These are phyloP conservation scores for Coniochaeta hoffmannii DNA, from an alignment of 2,329 filamentous ascomycete species.

Conservation along the genomic window DNA sequence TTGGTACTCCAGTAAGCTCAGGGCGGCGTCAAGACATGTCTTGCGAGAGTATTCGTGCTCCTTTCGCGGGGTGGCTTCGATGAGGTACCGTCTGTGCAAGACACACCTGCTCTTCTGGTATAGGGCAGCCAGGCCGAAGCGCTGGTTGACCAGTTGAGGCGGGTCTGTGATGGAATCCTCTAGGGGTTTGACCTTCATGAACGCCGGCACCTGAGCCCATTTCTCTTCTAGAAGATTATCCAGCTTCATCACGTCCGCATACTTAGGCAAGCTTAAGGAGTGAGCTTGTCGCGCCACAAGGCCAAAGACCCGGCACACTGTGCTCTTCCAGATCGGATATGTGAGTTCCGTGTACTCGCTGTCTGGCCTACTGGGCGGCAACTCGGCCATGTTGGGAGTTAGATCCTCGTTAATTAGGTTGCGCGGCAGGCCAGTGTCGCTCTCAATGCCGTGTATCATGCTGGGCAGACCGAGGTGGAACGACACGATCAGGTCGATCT, in stretches of 20 bases:
- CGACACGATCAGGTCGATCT: constrained; percentile 57
- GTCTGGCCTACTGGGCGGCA: constrained; percentile 50
- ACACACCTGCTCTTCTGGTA: constrained; percentile 50
- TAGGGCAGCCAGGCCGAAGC: constrained; percentile 43
- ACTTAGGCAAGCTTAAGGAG: constrained; percentile 36
- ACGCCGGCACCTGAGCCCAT: constrained; percentile 37
- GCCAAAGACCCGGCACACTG: constrained; percentile 39
- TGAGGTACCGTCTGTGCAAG: constrained; percentile 45
- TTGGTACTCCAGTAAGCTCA: constrained; percentile 41
- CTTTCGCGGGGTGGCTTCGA: constrained; percentile 29
- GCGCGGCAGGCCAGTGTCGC: constrained; percentile 52
- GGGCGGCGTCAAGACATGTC: constrained; percentile 41
- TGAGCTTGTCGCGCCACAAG: constrained; percentile 44
- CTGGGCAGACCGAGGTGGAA: constrained; percentile 62
- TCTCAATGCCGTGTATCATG: constrained; percentile 57
- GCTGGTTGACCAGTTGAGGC: constrained; percentile 39
- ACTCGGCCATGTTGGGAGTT: constrained; percentile 40
- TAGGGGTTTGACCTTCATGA: constrained; percentile 40
- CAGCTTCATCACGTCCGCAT: constrained; percentile 40
- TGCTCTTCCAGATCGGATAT: constrained; percentile 45
- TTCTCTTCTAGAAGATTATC: constrained; percentile 37
- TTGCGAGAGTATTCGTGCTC: constrained; percentile 46
- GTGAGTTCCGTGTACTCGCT: constrained; percentile 52
- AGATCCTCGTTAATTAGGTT: constrained; percentile 63
- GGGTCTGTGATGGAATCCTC: constrained; percentile 41